Evolutionary conservation across 2,329 filamentous ascomycete species (phyloP).

Genomic region (Fusarium azukiicola): DNA sequence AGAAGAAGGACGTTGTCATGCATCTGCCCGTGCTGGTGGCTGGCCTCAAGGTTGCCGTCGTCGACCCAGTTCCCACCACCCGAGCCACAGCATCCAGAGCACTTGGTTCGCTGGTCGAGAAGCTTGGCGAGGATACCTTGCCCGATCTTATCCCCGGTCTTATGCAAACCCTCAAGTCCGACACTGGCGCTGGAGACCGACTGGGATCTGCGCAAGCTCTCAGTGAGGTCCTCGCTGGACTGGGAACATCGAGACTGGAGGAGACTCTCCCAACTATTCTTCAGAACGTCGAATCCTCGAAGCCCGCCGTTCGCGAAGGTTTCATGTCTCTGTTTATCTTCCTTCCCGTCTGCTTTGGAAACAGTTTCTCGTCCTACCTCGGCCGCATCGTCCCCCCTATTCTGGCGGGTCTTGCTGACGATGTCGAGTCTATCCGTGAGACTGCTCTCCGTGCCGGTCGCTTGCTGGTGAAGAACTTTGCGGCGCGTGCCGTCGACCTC

Average conservation of each 20-base stretch:
- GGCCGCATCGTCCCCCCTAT: conserved; percentile 98
- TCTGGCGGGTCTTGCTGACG: conserved; percentile 95
- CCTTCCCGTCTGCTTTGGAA: conserved; percentile 98
- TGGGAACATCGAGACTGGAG: conserved; percentile 95
- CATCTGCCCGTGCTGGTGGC: conserved; percentile 96
- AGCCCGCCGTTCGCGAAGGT: conserved; percentile 94
- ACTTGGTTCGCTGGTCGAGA: conserved; percentile 97
- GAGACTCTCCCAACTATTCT: conserved; percentile 98
- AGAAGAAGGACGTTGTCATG: conserved; percentile 94
- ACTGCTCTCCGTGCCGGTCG: conserved; percentile 97
- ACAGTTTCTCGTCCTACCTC: conserved; percentile 98
- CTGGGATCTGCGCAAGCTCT: conserved; percentile 98
- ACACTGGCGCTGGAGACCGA: conserved; percentile 97
- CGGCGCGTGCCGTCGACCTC: conserved; percentile 95
- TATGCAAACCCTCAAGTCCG: conserved; percentile 98
- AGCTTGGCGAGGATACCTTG: conserved; percentile 97
- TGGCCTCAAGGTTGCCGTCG: conserved; percentile 92
- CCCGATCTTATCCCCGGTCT: conserved; percentile 98
- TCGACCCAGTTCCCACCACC: conserved; percentile 98
- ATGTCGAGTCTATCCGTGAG: conserved; percentile 97
- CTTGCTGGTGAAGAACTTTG: conserved; percentile 98
- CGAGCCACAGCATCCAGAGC: conserved; percentile 98
- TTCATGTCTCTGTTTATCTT: conserved; percentile 99
- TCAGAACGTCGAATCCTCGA: conserved; percentile 96
- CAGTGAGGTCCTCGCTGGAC: conserved; percentile 95